Evolutionary conservation across 129 eudicot species (phyloP), one percentile per base, ranked within the genome.

Genomic region (Pseudognaphalium luteoalbum): DNA sequence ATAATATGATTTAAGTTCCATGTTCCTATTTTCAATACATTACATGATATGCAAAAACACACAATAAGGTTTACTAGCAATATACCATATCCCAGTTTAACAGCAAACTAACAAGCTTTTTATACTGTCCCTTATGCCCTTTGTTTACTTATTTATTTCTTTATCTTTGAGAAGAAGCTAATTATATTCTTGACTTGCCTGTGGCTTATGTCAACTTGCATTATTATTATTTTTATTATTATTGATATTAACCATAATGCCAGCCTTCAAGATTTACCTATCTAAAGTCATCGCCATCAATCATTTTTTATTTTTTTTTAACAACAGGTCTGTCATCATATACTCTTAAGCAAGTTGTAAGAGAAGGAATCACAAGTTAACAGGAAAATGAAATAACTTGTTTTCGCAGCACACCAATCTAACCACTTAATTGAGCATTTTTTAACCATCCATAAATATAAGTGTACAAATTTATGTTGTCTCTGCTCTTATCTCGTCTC

Each of bases 121-220:
- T 2, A 69, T 68, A 57, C 42, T n/a, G 35, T 29, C 50, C 35
- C 39, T 51, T 44, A 64, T 41, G 54, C 59, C 28, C 51, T 62
- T 74, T 37, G 11, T 59, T 59, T 19, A 64, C 5, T 63, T 2
- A 5, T 28, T 14, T 44, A 59, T 21, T 58, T 61, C 56, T 29
- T 47, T 20, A n/a, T 20, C 14, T 76, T 29, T 22, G 9, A 7
- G 62, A 54, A 19, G 42, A 62, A 74, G 47, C 30, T 30, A 39
- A 68, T n/a, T 58, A 76, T 50, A 20, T 65, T 68, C 74, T 67
- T 56, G 57, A 77, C 67, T 25, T 76, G 20, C 25, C 21, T 76
- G 54, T 54, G 74, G 57, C 29, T 33, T 20, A 76, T 66, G 41
- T 76, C 68, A 76, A 66, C 57, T 35, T 34, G 59, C 60, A 56